Evolutionary conservation across 208 protist genomes (phyloP), one percentile per base, ranked within the genome.

Genomic region (Lotmaria passim): DNA sequence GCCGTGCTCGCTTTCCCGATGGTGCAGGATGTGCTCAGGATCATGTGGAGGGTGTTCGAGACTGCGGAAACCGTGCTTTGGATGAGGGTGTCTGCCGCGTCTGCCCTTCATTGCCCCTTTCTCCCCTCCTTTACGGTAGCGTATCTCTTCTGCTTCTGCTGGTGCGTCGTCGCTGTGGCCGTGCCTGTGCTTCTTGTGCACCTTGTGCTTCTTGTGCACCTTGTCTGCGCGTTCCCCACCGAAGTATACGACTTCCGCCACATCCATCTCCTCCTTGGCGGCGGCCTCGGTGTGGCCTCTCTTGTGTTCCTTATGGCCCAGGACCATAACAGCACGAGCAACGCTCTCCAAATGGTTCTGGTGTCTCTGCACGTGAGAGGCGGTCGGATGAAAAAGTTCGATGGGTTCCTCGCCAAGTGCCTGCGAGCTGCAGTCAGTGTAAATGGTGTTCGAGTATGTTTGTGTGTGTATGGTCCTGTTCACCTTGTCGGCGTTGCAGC

Each of bases 381-480:
- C n/a, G n/a, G n/a, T n/a, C n/a, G n/a, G n/a, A n/a, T n/a, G n/a
- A n/a, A n/a, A n/a, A n/a, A n/a, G n/a, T n/a, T n/a, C n/a, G n/a
- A n/a, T n/a, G n/a, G n/a, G n/a, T n/a, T n/a, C 46, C 23, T 12
- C 23, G 4, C 7, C 5, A 14, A n/a, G n/a, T 28, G 21, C n/a
- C n/a, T 4, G 11, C 6, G 41, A 4, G 11, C 15, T 19, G 61
- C 89, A 94, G 11, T 69, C 0, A 2, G 15, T 24, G 62, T 92
- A 91, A 17, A 91, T 57, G 31, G 52, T 56, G 69, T 92, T 94
- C 1, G 47, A 50, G 48, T 81, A 92, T 10, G 53, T 75, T 7
- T 30, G 47, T 2, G 59, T 88, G 53, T 76, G 46, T 7, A 95
- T 73, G 15, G 89, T 95, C 8, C 68, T 69, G 31, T 41, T 59